Conservation (phyloP, 352 stramenopile species). For the Blastocystis sp. region DNA sequence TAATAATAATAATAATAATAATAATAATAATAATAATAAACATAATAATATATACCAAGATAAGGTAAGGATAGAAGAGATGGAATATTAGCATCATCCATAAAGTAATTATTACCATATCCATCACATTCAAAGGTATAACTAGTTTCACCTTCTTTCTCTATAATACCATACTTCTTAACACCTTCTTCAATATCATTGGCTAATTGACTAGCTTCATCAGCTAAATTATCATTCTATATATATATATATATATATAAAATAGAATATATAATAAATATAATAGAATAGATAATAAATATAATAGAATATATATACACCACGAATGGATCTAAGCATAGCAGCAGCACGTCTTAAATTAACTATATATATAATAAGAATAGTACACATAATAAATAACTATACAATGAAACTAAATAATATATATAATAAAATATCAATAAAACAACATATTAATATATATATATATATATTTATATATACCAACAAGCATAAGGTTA, state of each 20-base stretch:
- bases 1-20: too few species aligned
- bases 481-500: slow-evolving; percentile 43
- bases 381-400: too few species aligned
- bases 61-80: slow-evolving; percentile 48
- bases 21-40: too few species aligned
- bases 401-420: too few species aligned
- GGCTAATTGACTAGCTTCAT: slow-evolving; percentile 22
- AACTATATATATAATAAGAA: too few species aligned
- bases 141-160: slow-evolving; percentile 6
- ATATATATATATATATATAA: background rate
- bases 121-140: slow-evolving; percentile 53
- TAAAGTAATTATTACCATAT: slow-evolving; percentile 46
- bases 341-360: too few species aligned
- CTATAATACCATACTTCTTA: slow-evolving; percentile 7
- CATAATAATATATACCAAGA: slow-evolving; percentile 7
- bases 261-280: too few species aligned
- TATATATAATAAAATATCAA: too few species aligned
- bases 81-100: slow-evolving; percentile 55
- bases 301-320: too few species aligned
- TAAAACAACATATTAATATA: too few species aligned
- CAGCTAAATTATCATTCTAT: slow-evolving; percentile 7
- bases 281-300: too few species aligned
- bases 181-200: slow-evolving; percentile 40
- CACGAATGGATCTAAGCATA: too few species aligned
- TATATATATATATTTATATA: slow-evolving; percentile 26